phyloP scores from a whole-genome alignment of 306 rosid species.

The Glycine soja region DNA sequence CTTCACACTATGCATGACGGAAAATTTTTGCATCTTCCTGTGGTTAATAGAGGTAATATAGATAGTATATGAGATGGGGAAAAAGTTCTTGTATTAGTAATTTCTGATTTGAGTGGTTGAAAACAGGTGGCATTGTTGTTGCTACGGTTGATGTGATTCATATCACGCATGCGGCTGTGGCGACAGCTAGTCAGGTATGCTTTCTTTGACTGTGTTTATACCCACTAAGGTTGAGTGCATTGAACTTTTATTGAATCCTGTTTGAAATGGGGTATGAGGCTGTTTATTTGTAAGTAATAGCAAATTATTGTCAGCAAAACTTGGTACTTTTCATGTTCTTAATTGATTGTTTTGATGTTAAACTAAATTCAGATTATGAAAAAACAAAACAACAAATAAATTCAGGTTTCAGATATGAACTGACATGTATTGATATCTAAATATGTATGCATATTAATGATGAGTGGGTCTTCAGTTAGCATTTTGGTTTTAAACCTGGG shows the following conservation, averaged over 20 bases:
- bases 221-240: background rate
- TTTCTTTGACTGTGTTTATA: conserved; percentile 36
- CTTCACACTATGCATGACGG: conserved; percentile 94
- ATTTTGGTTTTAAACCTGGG: background rate
- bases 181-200: conserved; percentile 73
- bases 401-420: background rate
- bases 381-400: no score
- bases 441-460: background rate
- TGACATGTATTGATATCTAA: background rate
- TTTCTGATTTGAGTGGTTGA: conserved; percentile 50
- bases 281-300: no score
- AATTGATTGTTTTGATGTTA: background rate
- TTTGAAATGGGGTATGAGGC: background rate
- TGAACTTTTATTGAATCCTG: background rate
- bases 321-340: background rate
- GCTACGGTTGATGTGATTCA: conserved; percentile 85
- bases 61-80: background rate
- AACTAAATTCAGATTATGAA: background rate
- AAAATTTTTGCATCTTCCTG: conserved; percentile 94
- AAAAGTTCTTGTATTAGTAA: background rate
- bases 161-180: conserved; percentile 94
- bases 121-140: conserved; percentile 78
- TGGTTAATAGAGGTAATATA: conserved; percentile 78
- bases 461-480: background rate
- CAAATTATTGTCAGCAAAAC: background rate